phyloP scores from a whole-genome alignment of 805 yeast genomes.

The Zygosaccharomyces gambellarensis region DNA sequence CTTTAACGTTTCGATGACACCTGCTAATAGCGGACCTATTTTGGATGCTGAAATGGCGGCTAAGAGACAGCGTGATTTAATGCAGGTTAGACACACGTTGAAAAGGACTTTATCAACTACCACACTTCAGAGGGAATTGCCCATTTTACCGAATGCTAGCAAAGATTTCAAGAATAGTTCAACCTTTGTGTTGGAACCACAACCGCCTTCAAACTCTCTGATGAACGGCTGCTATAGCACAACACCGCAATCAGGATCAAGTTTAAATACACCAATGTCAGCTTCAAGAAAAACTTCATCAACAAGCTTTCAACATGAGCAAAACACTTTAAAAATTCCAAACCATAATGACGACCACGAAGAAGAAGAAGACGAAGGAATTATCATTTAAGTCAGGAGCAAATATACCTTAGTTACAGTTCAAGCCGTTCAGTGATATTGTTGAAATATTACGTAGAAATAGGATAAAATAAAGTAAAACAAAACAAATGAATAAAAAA shows the following conservation, averaged over 20 bases:
- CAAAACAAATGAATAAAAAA: background rate
- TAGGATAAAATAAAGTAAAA: background rate
- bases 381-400: constrained; percentile 4
- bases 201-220: constrained; percentile 27
- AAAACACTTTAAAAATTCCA: background rate
- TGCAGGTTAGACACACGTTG: constrained; percentile 22
- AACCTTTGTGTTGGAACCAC: constrained; percentile 31
- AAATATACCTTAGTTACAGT: background rate
- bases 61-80: constrained; percentile 11
- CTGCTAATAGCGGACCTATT: constrained; percentile 1
- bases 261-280: constrained; percentile 27
- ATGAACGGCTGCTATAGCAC: constrained; percentile 34
- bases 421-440: background rate
- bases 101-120: constrained; percentile 26
- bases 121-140: constrained; percentile 11
- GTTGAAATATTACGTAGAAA: constrained; percentile 3
- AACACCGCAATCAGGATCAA: constrained; percentile 31
- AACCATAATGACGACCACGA: constrained; percentile 11
- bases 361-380: constrained; percentile 15
- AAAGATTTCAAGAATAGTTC: constrained; percentile 20
- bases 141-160: constrained; percentile 6
- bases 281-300: constrained; percentile 25
- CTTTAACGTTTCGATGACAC: constrained; percentile 1
- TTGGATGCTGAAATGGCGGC: constrained; percentile 4
- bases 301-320: constrained; percentile 7